Conservation (phyloP, 2,329 filamentous ascomycete genomes). For the Claviceps sp. region DNA sequence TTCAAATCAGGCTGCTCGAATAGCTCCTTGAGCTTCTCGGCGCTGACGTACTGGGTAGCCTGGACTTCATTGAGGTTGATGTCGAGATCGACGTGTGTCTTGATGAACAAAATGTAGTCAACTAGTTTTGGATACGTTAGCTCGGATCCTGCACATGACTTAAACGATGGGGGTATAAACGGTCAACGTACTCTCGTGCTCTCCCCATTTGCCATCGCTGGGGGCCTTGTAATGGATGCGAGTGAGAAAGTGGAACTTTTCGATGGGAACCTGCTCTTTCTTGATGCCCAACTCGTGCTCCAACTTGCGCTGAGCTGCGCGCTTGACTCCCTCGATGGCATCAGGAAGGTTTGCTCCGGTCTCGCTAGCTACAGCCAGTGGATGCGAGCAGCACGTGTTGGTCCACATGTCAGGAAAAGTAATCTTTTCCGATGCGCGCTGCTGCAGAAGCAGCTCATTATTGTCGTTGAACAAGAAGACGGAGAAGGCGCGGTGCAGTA, state of each 20-base stretch:
- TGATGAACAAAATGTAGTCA: constrained; percentile 98
- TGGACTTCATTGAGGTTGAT: constrained; percentile 80
- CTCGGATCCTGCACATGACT: background rate
- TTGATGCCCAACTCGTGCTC: constrained; percentile 92
- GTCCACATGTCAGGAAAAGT: constrained; percentile 99
- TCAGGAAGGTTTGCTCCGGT: constrained; percentile 71
- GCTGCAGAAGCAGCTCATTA: constrained; percentile 86
- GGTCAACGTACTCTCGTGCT: constrained; percentile 74
- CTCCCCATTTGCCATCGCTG: constrained; percentile 95
- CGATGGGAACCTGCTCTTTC: constrained; percentile 73
- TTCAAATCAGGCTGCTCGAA: constrained; percentile 69
- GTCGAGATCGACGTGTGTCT: constrained; percentile 74
- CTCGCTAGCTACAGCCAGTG: constrained; percentile 81
- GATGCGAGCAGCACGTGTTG: constrained; percentile 98
- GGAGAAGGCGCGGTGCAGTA: constrained; percentile 94
- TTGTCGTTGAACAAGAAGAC: constrained; percentile 94
- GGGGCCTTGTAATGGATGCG: constrained; percentile 97
- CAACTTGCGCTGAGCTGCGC: constrained; percentile 83
- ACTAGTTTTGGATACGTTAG: constrained; percentile 36
- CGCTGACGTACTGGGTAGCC: constrained; percentile 71
- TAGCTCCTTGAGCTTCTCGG: constrained; percentile 70
- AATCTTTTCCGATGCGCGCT: constrained; percentile 92
- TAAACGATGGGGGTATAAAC: background rate
- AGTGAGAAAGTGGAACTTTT: constrained; percentile 87
- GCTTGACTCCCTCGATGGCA: constrained; percentile 75